A percentile compares a stretch with the other conserved stretches of the same genome.
phyloP scores from a whole-genome alignment of 768 basidiomycete genomes.

The Boletus huronensis region DNA sequence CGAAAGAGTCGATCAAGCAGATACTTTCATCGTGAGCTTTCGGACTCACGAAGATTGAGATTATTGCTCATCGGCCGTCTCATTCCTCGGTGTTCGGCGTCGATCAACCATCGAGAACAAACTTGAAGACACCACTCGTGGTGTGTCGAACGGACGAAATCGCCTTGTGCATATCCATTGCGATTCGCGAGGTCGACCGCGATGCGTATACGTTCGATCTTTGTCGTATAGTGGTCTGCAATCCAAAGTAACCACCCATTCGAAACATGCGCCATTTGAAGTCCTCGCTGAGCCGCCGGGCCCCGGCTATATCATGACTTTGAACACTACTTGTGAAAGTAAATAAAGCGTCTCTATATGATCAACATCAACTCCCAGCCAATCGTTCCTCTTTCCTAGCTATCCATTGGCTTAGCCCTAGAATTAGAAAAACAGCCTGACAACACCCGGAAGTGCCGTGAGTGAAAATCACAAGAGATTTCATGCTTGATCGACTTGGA shows the following conservation, averaged over 20 bases:
- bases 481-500: not conserved
- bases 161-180: no score
- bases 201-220: no score
- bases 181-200: no score
- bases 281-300: not conserved
- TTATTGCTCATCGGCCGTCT: no score
- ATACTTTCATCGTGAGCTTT: not conserved
- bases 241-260: no score
- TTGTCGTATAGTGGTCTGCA: no score
- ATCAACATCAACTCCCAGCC: not conserved
- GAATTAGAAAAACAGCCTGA: not conserved
- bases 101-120: no score
- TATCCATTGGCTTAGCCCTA: not conserved
- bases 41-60: not conserved
- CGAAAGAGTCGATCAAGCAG: no score
- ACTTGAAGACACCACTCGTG: no score
- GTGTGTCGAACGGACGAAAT: no score
- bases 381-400: not conserved
- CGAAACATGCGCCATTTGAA: not conserved
- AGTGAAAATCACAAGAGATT: not conserved
- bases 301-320: not conserved
- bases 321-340: not conserved
- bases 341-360: not conserved
- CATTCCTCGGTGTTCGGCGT: no score
- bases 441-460: not conserved